Evolutionary conservation across 768 basidiomycete genomes (phyloP), one percentile per base, ranked within the genome.

Genomic region (Auriscalpium vulgare): DNA sequence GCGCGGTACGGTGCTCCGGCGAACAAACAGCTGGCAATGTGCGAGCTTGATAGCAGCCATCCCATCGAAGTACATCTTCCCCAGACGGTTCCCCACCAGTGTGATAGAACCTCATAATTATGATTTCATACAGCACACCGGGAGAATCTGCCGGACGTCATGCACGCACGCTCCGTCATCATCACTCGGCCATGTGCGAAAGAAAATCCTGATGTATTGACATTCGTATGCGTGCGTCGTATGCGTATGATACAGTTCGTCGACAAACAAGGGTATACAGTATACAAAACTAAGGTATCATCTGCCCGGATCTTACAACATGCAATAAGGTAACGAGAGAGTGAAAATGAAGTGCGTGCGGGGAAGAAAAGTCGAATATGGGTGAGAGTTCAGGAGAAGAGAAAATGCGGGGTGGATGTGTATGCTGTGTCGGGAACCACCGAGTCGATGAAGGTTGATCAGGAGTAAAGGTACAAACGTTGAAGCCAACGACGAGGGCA

Each of bases 141-240:
- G 29, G 29, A 29, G 29, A 29, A 29, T 29, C 29, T 29, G 29
- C 29, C 29, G 29, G 7, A 7, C 29, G 29, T 29, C 29, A 29
- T 29, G 29, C 29, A 4, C 29, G 29, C 29, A 29, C 29, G 29
- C 29, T 29, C 21, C 21, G 21, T 21, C 29, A 29, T 29, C 2
- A 14, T 45, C 44, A 10, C 4, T 21, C 21, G 13, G 10, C 8
- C 16, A 45, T 21, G 44, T 10, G 21, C 8, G 14, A 16, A 6
- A 35, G 48, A 40, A 29, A 11, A 51, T 52, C 57, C 45, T 54
- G 37, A 51, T 37, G 17, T 21, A 11, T 29, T 54, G 46, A 37
- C 56, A 51, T 35, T 58, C 59, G 8, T 58, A 21, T 44, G 17
- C 17, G 43, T 17, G 29, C 29, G n/a, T n/a, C 14, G 44, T 21